Evolutionary conservation across 2,329 filamentous ascomycete species (phyloP).

Genomic region (Rugonectria rugulosa): DNA sequence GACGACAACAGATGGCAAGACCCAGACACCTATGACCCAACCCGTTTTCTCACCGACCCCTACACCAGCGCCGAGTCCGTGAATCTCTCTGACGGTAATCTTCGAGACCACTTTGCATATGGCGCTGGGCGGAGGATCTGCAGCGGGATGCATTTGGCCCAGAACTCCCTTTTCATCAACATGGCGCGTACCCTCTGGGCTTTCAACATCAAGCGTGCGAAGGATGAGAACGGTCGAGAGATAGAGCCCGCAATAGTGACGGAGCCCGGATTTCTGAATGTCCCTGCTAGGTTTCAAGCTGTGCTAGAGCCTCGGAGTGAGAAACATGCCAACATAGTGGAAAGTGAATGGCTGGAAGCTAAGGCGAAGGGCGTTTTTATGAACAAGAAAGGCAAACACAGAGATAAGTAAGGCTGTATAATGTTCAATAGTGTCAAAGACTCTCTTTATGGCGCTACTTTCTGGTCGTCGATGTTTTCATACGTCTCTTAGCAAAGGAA

Average conservation of each 20-base stretch:
- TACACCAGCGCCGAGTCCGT: slow-evolving; percentile 16
- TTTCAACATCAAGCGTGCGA: slow-evolving; percentile 21
- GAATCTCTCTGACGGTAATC: slow-evolving; percentile 11
- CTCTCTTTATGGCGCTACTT: no score
- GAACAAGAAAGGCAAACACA: no score
- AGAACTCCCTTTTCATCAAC: slow-evolving; percentile 22
- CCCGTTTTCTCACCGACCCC: slow-evolving; percentile 12
- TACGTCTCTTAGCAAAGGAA: no score
- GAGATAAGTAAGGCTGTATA: no score
- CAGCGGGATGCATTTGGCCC: slow-evolving; percentile 22
- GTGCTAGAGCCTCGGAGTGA: no score
- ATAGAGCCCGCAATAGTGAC: slow-evolving; percentile 17
- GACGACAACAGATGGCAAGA: slow-evolving; percentile 18
- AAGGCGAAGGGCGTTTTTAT: no score
- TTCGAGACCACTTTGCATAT: slow-evolving; percentile 26
- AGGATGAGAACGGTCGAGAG: background rate
- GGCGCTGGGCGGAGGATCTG: slow-evolving; percentile 24
- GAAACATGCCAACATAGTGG: no score
- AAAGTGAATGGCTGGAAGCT: no score
- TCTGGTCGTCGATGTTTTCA: no score
- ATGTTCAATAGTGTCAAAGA: no score
- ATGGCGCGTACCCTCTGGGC: slow-evolving; percentile 23
- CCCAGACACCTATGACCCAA: slow-evolving; percentile 18
- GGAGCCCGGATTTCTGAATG: slow-evolving; percentile 21
- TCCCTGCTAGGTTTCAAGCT: no score